These are phyloP conservation scores for Ilyonectria robusta DNA, from an alignment of 2,329 filamentous ascomycete species.

Conservation along the genomic window DNA sequence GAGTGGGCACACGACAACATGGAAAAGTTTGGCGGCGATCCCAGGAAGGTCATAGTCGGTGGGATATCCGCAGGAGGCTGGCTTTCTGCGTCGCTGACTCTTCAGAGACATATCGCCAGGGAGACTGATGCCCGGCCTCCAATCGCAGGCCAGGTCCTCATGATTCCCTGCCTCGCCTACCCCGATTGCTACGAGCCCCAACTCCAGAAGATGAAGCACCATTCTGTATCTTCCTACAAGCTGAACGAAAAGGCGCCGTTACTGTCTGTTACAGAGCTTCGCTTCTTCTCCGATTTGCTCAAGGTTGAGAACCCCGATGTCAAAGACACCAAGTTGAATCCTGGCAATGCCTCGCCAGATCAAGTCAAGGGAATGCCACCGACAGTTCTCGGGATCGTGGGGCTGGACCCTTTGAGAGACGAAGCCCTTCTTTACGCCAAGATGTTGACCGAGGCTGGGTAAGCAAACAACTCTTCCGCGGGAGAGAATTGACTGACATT, in stretches of 20 bases:
- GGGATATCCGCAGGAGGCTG: constrained; percentile 64
- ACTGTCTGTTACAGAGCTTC: constrained; percentile 52
- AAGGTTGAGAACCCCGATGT: constrained; percentile 43
- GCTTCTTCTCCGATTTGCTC: constrained; percentile 46
- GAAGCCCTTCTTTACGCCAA: constrained; percentile 63
- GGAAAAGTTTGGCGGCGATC: constrained; percentile 15
- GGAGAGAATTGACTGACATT: not conserved
- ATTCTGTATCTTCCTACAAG: constrained; percentile 59
- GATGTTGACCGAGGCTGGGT: constrained; percentile 59
- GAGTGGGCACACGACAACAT: constrained; percentile 63
- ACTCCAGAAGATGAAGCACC: constrained; percentile 54
- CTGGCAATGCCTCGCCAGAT: constrained; percentile 47
- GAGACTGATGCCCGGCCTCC: constrained; percentile 37
- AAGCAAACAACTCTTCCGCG: constrained; percentile 25
- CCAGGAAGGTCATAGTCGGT: constrained; percentile 57
- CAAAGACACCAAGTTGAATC: constrained; percentile 56
- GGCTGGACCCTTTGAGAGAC: constrained; percentile 62
- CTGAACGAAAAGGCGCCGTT: constrained; percentile 65
- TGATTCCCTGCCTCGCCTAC: constrained; percentile 61
- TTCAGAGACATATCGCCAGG: constrained; percentile 54
- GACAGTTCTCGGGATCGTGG: constrained; percentile 60
- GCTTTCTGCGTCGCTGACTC: constrained; percentile 57
- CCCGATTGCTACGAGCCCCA: constrained; percentile 45
- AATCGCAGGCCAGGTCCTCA: constrained; percentile 65
- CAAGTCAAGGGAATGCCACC: constrained; percentile 60